Percentiles rank a stretch among this genome's conserved stretches.
Evolutionary conservation across 129 eudicot species (phyloP).

Genomic region (Artemisia argyi): DNA sequence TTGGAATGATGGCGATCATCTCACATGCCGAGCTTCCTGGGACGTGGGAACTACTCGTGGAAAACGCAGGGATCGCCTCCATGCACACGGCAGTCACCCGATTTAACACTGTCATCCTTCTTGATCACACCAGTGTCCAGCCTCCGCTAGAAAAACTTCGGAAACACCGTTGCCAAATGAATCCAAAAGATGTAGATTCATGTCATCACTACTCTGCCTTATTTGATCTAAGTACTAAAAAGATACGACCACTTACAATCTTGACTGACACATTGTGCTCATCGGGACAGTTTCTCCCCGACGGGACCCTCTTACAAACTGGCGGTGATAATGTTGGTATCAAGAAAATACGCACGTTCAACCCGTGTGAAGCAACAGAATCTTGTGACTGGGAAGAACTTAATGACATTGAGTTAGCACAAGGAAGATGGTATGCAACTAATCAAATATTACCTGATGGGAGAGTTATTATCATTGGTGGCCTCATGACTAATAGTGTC

Average conservation of each 20-base stretch:
- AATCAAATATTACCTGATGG: conserved; percentile 77
- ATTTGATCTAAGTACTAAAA: no score
- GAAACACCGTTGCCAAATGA: conserved; percentile 34
- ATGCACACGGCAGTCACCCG: conserved; percentile 92
- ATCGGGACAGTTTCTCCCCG: conserved; percentile 87
- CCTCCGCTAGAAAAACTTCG: conserved; percentile 46
- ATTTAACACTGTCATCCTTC: conserved; percentile 75
- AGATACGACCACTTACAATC: conserved; percentile 52
- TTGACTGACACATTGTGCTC: conserved; percentile 93
- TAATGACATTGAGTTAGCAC: conserved; percentile 38
- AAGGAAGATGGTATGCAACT: conserved; percentile 80
- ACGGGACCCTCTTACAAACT: conserved; percentile 81
- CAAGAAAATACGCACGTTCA: conserved; percentile 51
- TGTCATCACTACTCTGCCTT: no score
- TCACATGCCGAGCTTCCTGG: conserved; percentile 64
- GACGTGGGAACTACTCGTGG: conserved; percentile 72
- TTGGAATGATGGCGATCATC: not conserved
- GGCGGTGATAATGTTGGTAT: conserved; percentile 73
- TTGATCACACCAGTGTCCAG: conserved; percentile 69
- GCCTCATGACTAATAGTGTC: conserved; percentile 39
- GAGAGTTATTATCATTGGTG: conserved; percentile 61
- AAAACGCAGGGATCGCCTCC: conserved; percentile 76
- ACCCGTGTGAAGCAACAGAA: conserved; percentile 45
- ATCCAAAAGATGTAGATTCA: conserved; percentile 8
- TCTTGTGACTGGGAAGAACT: conserved; percentile 78